Evolutionary conservation across 1,284 basidiomycete genomes (phyloP), one percentile per base, ranked within the genome.

Genomic region (Coniferiporia weirii): DNA sequence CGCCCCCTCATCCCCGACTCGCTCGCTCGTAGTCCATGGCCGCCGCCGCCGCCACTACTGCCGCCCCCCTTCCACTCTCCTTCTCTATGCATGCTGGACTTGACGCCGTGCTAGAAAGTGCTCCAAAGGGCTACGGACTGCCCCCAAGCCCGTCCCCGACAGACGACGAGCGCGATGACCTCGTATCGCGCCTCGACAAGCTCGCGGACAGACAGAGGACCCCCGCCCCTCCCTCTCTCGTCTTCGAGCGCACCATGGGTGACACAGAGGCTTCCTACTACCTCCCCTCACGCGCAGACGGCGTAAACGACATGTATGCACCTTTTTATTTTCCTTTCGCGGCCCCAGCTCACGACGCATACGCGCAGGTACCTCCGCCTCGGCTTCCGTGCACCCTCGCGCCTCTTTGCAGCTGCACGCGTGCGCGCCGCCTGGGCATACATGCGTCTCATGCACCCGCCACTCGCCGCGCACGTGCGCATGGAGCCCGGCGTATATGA

Each of bases 221-320:
- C 27, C 27, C 27, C 20, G 61, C 54, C 22, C 44, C 44, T 10
- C 17, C 55, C 4, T 52, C 45, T 13, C 49, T 52, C 17, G 48
- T n/a, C 57, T 68, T 66, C 60, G 77, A 81, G 66, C 74, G 82
- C 22, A 72, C 67, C 61, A 73, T 89, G 64, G 84, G 86, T 7
- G 79, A 87, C 60, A 86, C 80, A 9, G 86, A 89, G 68, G 68
- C 78, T 4, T 87, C 86, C 2, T 91, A 91, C 69, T 91, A 81
- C 67, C 76, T 91, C 9, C 89, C 87, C 1, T 83, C 84, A 3
- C 78, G 89, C 19, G 82, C 81, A 52, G 80, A 76, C 60, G 90
- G 90, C 12, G 89, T 91, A 27, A 92, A 92, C 66, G 90, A 93
- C 70, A 91, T 92, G 90, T 90, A 67, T 60, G 27, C 27, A 27